Conservation (phyloP, 176 grass and related monocot species). For the bread wheat (Triticum aestivum) region DNA sequence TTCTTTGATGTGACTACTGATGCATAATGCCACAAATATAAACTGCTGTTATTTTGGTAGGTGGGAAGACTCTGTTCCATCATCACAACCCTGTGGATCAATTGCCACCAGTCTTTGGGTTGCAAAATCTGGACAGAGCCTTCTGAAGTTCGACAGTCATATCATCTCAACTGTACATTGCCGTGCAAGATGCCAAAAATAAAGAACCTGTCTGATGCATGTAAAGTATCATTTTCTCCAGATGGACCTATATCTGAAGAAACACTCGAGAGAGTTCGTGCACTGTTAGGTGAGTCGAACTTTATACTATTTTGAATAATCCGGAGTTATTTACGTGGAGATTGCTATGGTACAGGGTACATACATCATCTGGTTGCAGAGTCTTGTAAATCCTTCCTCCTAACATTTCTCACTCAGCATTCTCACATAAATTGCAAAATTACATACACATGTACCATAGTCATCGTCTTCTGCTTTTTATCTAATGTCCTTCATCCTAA, state of each 20-base stretch:
- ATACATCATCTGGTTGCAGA: background rate
- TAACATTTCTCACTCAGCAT: background rate
- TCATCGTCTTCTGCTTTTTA: background rate
- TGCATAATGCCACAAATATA: constrained; percentile 2
- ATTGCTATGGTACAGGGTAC: background rate
- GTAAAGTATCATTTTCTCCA: constrained; percentile 77
- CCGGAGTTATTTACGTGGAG: background rate
- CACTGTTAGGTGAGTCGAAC: constrained; percentile 68
- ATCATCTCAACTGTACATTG: constrained; percentile 18
- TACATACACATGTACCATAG: background rate
- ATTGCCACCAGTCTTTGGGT: background rate
- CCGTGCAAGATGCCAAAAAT: constrained; percentile 84
- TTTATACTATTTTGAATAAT: background rate
- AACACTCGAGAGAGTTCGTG: constrained; percentile 80
- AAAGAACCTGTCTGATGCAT: constrained; percentile 71
- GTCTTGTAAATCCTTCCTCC: background rate
- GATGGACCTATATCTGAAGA: constrained; percentile 85
- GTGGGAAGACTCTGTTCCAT: background rate
- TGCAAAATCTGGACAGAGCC: background rate
- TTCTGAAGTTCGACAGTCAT: constrained; percentile 20
- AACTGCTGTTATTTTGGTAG: constrained; percentile 17
- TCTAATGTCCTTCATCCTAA: background rate
- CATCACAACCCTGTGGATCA: background rate
- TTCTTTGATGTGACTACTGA: background rate
- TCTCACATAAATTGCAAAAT: background rate